Base-by-base conservation (phyloP, 2,329 filamentous ascomycete species). In the Pseudocercospora cruenta region DNA sequence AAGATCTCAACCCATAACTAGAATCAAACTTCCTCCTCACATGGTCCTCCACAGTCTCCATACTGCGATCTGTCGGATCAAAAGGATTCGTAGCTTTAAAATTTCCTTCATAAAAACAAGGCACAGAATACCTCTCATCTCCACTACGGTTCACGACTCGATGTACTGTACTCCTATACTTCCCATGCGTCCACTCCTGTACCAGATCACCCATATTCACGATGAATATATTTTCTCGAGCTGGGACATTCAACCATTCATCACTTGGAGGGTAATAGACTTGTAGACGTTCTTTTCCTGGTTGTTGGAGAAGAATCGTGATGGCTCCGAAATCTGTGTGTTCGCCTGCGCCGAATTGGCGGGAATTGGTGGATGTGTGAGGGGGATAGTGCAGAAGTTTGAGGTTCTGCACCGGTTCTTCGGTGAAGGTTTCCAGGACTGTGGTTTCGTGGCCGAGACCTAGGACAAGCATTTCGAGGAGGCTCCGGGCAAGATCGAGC, bases 191-290 rank as follows among this genome's bases (percentile, higher is more conserved):
- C 80, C 80, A 82, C 51, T 79, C 72, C 73, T 82, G 78, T 67
- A 84, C 78, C 79, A 84, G 80, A 67, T 84, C 82, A 0, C 82
- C 82, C 54, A 84, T 80, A 67, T 84, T 84, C 5, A 84, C 80
- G 2, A 84, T 81, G 62, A 82, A 83, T 0, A 79, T 76, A 16
- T 81, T 81, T 1, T 77, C 76, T 0, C 81, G 69, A 0, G 82
- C 82, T 60, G 82, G 78, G 0, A 81, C 82, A 58, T 77, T 70
- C 0, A 84, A 73, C 82, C 82, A 84, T 0, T 60, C 71, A 2
- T 74, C 73, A 51, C 76, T 74, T 67, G 78, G 79, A 60, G 77
- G 74, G 10, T 77, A 73, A 43, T 65, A 65, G 21, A 83, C 81
- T 67, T 84, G 80, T 1, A 83, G 71, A 0, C 81, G 81, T 4